Percentiles rank a stretch among this genome's conserved stretches.
phyloP scores from a whole-genome alignment of 2,329 filamentous ascomycete species.

The Sporothrix schenckii region DNA sequence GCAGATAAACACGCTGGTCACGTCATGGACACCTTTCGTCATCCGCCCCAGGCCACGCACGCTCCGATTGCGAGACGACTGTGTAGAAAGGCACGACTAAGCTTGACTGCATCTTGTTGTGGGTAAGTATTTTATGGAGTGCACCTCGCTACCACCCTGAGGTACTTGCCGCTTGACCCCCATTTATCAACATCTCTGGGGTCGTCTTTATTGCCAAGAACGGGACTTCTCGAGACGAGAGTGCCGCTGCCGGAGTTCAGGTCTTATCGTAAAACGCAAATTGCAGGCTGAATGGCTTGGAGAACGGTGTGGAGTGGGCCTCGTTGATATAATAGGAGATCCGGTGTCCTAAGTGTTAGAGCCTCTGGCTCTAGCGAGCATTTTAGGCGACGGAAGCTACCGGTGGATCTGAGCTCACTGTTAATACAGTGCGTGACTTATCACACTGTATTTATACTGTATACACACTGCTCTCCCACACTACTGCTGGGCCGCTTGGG shows the following conservation, averaged over 20 bases:
- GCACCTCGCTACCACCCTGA: neutral
- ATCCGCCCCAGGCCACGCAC: neutral
- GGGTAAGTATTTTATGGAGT: neutral
- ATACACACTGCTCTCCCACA: neutral
- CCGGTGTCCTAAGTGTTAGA: neutral
- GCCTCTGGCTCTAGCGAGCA: neutral
- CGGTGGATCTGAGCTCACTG: neutral
- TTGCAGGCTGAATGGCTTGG: neutral
- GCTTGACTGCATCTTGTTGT: neutral
- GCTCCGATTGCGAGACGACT: no score
- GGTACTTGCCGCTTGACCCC: neutral
- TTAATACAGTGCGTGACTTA: neutral
- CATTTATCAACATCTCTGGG: neutral
- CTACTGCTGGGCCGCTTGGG: conserved; percentile 11
- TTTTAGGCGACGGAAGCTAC: conserved; percentile 14
- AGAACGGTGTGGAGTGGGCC: neutral
- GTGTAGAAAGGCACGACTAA: neutral
- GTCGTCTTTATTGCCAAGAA: neutral
- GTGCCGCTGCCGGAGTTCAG: neutral
- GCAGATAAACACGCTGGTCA: conserved; percentile 16
- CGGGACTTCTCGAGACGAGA: neutral
- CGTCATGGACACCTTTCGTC: conserved; percentile 18
- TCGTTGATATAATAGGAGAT: conserved; percentile 1
- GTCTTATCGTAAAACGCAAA: neutral
- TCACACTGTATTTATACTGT: neutral